These are phyloP conservation scores for Calocybe cyanea DNA, from an alignment of 768 basidiomycete species.

Conservation along the genomic window DNA sequence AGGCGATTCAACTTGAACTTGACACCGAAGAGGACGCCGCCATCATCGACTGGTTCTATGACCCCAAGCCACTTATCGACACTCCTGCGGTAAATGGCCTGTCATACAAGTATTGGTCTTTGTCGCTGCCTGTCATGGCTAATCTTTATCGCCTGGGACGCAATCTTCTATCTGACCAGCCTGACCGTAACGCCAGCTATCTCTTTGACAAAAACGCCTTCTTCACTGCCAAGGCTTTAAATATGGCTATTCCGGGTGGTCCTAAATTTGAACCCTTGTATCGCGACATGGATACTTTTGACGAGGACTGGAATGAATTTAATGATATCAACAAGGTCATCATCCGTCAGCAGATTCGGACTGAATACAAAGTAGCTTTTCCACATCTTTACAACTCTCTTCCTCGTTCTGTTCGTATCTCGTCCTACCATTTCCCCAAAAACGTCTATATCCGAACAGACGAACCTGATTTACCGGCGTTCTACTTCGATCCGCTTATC, in stretches of 20 bases:
- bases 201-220: constrained; percentile 97
- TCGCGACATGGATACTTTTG: constrained; percentile 94
- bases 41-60: constrained; percentile 98
- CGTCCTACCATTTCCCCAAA: constrained; percentile 90
- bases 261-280: constrained; percentile 98
- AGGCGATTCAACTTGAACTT: constrained; percentile 95
- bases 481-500: constrained; percentile 98
- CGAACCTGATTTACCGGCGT: constrained; percentile 98
- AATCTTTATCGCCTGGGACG: constrained; percentile 95
- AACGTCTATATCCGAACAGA: constrained; percentile 99
- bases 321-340: constrained; percentile 99
- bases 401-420: constrained; percentile 90
- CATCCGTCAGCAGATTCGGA: constrained; percentile 96
- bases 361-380: constrained; percentile 99
- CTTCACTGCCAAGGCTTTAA: constrained; percentile 96
- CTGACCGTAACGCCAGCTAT: constrained; percentile 87
- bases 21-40: constrained; percentile 89
- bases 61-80: constrained; percentile 91
- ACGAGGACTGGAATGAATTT: constrained; percentile 99
- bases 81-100: constrained; percentile 88
- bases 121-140: constrained; percentile 93
- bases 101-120: constrained; percentile 90
- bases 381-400: constrained; percentile 98
- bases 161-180: constrained; percentile 88
- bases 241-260: constrained; percentile 96